Conservation (phyloP, 2,329 filamentous ascomycete species). For the Hypoxylon rubiginosum region DNA sequence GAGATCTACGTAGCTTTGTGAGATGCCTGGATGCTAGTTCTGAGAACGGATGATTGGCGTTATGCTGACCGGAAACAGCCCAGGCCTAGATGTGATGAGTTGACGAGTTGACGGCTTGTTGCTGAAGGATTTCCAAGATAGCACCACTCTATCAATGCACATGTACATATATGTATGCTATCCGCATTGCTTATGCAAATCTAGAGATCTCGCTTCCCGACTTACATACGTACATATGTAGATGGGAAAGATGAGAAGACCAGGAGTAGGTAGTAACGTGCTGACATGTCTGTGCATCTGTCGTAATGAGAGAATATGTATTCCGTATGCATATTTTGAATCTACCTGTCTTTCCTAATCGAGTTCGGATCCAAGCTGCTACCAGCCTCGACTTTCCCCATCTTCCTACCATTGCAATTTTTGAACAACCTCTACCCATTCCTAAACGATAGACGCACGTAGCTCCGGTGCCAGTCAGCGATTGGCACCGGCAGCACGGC, state of each 20-base stretch:
- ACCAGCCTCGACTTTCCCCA: conserved; percentile 49
- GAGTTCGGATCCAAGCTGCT: conserved; percentile 43
- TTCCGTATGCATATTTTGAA: conserved; percentile 20
- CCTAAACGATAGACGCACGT: conserved; percentile 30
- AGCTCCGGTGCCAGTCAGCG: conserved; percentile 11
- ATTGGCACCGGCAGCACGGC: conserved; percentile 32
- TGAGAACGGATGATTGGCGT: neutral
- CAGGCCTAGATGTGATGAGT: conserved; percentile 20
- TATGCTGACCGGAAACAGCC: conserved; percentile 18
- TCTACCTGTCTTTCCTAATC: conserved; percentile 39
- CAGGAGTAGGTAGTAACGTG: conserved; percentile 6
- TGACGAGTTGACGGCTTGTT: conserved; percentile 17
- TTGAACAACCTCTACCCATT: conserved; percentile 30
- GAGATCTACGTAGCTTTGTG: conserved; percentile 13
- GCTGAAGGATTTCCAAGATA: conserved; percentile 10
- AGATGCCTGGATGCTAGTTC: neutral
- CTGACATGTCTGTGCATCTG: conserved; percentile 22
- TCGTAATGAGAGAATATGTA: conserved; percentile 29
- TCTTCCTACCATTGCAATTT: conserved; percentile 23
- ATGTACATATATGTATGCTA: conserved; percentile 26
- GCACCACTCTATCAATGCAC: conserved; percentile 19
- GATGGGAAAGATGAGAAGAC: neutral
- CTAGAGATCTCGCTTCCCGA: conserved; percentile 13
- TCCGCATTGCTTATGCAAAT: conserved; percentile 32
- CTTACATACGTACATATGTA: neutral